Evolutionary conservation across 1,284 basidiomycete genomes (phyloP), one percentile per base, ranked within the genome.

Genomic region (Moesziomyces antarcticus): DNA sequence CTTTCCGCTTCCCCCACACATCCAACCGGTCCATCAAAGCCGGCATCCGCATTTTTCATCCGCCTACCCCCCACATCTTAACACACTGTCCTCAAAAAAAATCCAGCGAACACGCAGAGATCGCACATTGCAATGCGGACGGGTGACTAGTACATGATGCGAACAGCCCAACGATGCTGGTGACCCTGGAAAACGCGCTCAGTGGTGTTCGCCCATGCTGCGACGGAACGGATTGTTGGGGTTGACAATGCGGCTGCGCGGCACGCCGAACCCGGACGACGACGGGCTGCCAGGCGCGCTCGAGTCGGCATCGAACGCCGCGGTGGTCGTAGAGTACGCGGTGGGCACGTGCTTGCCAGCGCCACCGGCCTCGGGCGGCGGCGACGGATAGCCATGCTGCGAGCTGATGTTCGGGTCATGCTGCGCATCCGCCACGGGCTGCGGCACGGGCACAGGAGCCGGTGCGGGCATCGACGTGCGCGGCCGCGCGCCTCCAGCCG

Each of bases 151-250:
- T 33, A 11, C 10, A 30, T 27, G 40, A 10, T 16, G 25, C 6
- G 25, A 27, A 27, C 25, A 6, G 25, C 25, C 25, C 25, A 24
- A 21, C 2, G 37, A 16, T 40, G 37, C 37, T 18, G 37, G 18
- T 18, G 37, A 58, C 37, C 24, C 49, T 22, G 27, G 25, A 27
- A 27, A 27, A 5, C 5, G 25, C n/a, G 35, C 37, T 66, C 37
- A 68, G 20, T 53, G 60, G 21, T 61, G 60, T 21, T 64, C 71
- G 18, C 71, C 71, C 61, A 65, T 58, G 53, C 66, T 69, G 6
- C 54, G 57, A 1, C 77, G 65, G 66, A 79, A 79, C 10, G 77
- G 77, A 35, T 79, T 78, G 50, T 75, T 79, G 5, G 77, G 75
- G 40, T 77, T 79, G 43, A 72, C 6, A 16, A 63, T 71, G 37